Conservation (phyloP, 805 yeast genomes). For the Wickerhamiella sorbophila region DNA sequence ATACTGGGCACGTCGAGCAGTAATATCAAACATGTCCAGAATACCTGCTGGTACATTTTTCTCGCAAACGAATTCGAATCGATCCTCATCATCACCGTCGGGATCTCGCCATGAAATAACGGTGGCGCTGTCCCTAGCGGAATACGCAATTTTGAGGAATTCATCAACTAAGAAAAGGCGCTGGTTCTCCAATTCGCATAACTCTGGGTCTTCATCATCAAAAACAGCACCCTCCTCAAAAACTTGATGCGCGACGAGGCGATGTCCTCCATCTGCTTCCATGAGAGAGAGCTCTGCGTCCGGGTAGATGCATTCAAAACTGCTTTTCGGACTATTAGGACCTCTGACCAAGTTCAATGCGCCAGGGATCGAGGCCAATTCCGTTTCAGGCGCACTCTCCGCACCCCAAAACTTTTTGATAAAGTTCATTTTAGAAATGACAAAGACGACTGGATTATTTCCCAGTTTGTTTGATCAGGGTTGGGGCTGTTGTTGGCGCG, state of each 20-base stretch:
- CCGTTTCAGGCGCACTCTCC: neutral
- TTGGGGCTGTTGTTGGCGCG: no score
- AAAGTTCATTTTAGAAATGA: neutral
- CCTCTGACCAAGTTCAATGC: neutral
- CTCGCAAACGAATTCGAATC: constrained; percentile 65
- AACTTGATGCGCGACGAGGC: constrained; percentile 54
- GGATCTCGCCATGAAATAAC: constrained; percentile 69
- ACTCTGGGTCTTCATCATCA: constrained; percentile 27
- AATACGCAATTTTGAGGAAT: constrained; percentile 41
- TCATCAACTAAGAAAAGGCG: constrained; percentile 56
- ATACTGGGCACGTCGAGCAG: constrained; percentile 54
- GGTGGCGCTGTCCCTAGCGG: constrained; percentile 38
- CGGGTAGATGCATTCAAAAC: constrained; percentile 51
- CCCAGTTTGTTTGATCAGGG: no score
- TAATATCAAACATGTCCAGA: constrained; percentile 45
- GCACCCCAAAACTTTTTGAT: neutral
- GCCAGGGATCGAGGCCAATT: constrained; percentile 1
- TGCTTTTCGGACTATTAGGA: constrained; percentile 53
- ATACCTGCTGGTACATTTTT: constrained; percentile 33
- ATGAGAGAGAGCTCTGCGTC: constrained; percentile 67
- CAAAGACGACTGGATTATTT: no score
- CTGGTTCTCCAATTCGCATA: constrained; percentile 28
- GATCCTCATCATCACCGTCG: constrained; percentile 77
- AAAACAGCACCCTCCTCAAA: constrained; percentile 42
- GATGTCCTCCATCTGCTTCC: constrained; percentile 51